Base-by-base conservation (phyloP, 2,329 filamentous ascomycete species). In the Alternaria sp. region DNA sequence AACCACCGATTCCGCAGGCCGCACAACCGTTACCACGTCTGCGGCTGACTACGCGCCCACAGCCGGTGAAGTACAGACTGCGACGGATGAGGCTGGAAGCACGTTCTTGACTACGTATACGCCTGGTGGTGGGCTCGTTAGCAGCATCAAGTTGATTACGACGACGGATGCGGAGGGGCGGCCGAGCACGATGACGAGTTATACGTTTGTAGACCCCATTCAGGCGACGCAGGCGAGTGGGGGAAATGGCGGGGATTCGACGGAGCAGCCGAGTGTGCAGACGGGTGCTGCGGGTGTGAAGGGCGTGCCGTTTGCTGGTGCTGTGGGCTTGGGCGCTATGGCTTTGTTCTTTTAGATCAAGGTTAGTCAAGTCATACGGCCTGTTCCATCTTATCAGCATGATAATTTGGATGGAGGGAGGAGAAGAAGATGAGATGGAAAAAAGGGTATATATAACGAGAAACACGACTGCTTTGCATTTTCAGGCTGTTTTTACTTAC, bases 21-120 rank as follows among this genome's bases (percentile, higher is more conserved):
- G 76, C 53, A 68, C 72, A 19, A 74, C 83, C 45, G 74, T 80
- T 32, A 67, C 71, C 26, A 79, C 79, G 0, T 76, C 74, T 0
- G 72, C 77, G 3, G 76, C 73, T n/a, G 65, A 71, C 28, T 75
- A 73, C 51, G 72, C 73, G 4, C 75, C 75, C 1, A 79, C 77
- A 0, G 52, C 67, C 1, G 82, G 82, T 51, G 76, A 82, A 49
- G 79, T 83, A 19, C 71, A 83, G 46, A 85, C 83, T 10, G 73
- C 75, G 15, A 85, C 82, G 11, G 75, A 85, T 63, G 71, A 67
- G 3, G 23, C 63, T 8, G 83, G 83, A 23, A 65, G 70, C 40
- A 81, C 81, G 4, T 79, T 84, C 59, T 66, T 83, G 54, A 82
- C 83, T 3, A 85, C 83, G 2, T 84, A 81, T 68, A 84, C 82